Percentiles rank a stretch among this genome's conserved stretches.
These are phyloP conservation scores for Drosera spatulata DNA, from an alignment of 179 eudicot genomes.

Conservation along the genomic window DNA sequence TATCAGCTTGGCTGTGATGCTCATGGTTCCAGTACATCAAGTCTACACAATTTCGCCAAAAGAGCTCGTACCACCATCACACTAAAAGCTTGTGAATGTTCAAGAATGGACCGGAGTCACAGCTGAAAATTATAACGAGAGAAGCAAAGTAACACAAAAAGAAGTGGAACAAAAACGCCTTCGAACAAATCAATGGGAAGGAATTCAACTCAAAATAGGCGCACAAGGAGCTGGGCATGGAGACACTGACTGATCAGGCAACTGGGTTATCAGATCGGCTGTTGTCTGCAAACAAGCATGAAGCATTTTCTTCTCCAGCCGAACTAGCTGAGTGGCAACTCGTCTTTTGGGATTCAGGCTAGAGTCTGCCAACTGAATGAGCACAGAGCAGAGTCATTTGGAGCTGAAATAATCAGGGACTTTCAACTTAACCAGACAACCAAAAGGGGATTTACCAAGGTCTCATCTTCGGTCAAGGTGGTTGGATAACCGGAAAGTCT, in stretches of 20 bases:
- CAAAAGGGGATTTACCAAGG: slow-evolving; percentile 41
- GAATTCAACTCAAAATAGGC: slow-evolving; percentile 52
- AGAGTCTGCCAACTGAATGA: slow-evolving; percentile 54
- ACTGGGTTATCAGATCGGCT: slow-evolving; percentile 47
- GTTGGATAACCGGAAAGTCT: slow-evolving; percentile 77
- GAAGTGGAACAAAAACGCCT: neutral
- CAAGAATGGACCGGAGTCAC: neutral
- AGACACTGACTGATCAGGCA: slow-evolving; percentile 79
- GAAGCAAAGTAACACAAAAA: neutral
- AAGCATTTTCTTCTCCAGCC: slow-evolving; percentile 85
- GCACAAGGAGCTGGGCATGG: slow-evolving; percentile 97
- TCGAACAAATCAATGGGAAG: neutral
- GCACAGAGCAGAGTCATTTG: slow-evolving; percentile 1
- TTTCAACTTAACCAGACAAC: slow-evolving; percentile 1
- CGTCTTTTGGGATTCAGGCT: slow-evolving; percentile 66
- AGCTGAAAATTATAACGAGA: neutral
- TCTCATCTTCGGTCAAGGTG: slow-evolving; percentile 63
- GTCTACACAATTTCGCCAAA: slow-evolving; percentile 7
- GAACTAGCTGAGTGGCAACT: slow-evolving; percentile 93
- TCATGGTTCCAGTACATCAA: slow-evolving; percentile 4
- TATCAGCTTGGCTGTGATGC: neutral
- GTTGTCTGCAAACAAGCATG: slow-evolving; percentile 70
- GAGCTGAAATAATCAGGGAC: neutral
- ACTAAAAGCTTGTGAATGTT: slow-evolving; percentile 8
- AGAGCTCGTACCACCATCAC: slow-evolving; percentile 13